Conservation (phyloP, 2,329 filamentous ascomycete species). For the Penicillium sp. region DNA sequence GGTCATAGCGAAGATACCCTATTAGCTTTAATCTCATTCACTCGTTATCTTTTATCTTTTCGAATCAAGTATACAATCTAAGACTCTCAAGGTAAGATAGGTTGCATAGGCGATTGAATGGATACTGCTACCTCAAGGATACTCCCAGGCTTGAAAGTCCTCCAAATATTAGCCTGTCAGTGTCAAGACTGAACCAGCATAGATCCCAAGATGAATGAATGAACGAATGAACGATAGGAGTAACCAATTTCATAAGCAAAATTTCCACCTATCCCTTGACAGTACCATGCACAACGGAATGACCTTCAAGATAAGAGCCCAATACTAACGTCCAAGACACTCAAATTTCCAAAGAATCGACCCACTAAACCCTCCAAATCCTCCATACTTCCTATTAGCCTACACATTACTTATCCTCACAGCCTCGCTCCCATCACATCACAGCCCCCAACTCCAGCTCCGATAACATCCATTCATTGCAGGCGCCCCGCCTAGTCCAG, state of each 20-base stretch:
- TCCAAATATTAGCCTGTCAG: no score
- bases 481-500: neutral
- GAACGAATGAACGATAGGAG: no score
- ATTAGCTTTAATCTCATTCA: constrained; percentile 22
- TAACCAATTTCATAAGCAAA: no score
- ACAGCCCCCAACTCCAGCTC: neutral
- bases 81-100: no score
- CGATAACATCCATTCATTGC: neutral
- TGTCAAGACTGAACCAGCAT: no score
- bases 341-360: neutral
- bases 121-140: neutral
- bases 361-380: neutral
- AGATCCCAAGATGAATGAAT: no score
- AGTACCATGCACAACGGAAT: no score
- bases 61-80: neutral
- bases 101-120: neutral
- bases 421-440: neutral
- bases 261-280: no score
- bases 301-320: no score
- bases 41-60: neutral
- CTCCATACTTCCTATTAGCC: neutral
- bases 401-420: neutral
- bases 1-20: constrained; percentile 24
- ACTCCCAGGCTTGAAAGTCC: neutral
- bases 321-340: no score